Percentiles rank a stretch among this genome's conserved stretches.
Evolutionary conservation across 495 filamentous ascomycete species (phyloP).

Genomic region (Astrocystis sublimbata): DNA sequence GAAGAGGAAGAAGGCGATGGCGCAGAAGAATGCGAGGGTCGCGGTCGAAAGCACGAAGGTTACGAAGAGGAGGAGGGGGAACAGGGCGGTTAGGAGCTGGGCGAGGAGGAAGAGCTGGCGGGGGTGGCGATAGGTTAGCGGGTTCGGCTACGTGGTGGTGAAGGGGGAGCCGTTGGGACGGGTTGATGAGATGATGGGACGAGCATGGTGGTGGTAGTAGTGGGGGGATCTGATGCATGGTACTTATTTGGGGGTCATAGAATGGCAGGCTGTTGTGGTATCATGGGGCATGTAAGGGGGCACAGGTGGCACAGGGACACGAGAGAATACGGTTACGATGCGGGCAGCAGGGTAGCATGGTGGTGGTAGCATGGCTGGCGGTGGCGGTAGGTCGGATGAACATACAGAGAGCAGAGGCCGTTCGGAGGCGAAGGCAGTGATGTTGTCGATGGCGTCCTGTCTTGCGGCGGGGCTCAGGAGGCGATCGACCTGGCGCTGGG

Average conservation of each 20-base stretch:
- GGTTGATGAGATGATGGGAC: not conserved
- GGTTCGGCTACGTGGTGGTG: not conserved
- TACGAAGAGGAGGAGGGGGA: constrained; percentile 64
- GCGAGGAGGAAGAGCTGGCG: constrained; percentile 53
- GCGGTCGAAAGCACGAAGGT: constrained; percentile 57
- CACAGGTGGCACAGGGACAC: not conserved
- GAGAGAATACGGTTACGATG: not conserved
- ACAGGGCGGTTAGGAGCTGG: constrained; percentile 55
- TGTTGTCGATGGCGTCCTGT: constrained; percentile 29
- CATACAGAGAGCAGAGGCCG: constrained; percentile 42
- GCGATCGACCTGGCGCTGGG: constrained; percentile 38
- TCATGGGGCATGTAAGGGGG: not conserved
- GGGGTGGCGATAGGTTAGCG: not conserved
- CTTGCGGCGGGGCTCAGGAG: constrained; percentile 35
- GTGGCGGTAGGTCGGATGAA: not conserved
- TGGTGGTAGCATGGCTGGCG: not conserved
- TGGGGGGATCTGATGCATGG: not conserved
- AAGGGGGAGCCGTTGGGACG: too few relatives aligned
- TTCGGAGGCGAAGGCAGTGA: constrained; percentile 25
- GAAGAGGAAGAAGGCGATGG: constrained; percentile 61
- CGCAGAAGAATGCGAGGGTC: constrained; percentile 55
- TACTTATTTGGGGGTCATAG: not conserved
- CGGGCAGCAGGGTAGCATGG: not conserved
- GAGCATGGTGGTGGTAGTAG: not conserved
- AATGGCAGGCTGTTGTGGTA: not conserved